phyloP scores from a whole-genome alignment of 2,329 filamentous ascomycete species.

The Seiridium cupressi region DNA sequence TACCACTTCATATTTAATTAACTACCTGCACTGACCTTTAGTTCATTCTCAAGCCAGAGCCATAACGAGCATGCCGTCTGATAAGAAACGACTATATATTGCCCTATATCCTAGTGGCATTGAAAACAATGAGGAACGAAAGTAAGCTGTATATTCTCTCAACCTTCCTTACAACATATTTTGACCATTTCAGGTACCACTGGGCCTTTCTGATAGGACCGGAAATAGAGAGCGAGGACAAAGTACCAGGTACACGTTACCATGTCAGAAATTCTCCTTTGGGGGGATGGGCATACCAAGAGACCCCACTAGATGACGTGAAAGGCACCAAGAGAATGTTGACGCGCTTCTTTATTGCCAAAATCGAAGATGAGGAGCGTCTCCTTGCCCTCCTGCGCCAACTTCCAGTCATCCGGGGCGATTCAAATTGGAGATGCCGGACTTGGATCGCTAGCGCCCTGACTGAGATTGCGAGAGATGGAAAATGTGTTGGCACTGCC shows the following conservation, averaged over 20 bases:
- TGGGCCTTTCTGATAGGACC: slow-evolving; percentile 29
- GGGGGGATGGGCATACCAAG: slow-evolving; percentile 24
- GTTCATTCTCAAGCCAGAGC: too few species aligned
- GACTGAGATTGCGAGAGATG: slow-evolving; percentile 28
- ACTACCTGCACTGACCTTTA: too few species aligned
- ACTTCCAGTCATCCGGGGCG: slow-evolving; percentile 29
- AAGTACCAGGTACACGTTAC: slow-evolving; percentile 26
- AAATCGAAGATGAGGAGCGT: slow-evolving; percentile 31
- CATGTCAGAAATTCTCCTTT: slow-evolving; percentile 26
- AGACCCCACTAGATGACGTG: slow-evolving; percentile 16
- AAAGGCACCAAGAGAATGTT: slow-evolving; percentile 27
- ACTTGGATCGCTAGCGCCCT: slow-evolving; percentile 36
- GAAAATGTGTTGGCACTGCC: slow-evolving; percentile 34
- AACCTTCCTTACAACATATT: background rate
- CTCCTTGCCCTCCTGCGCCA: slow-evolving; percentile 29
- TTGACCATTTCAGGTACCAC: slow-evolving; percentile 22
- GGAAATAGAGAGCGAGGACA: slow-evolving; percentile 20
- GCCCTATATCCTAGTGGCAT: slow-evolving; percentile 28
- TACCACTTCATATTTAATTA: too few species aligned
- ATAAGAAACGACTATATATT: slow-evolving; percentile 30
- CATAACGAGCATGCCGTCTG: slow-evolving; percentile 3
- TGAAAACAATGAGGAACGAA: slow-evolving; percentile 19
- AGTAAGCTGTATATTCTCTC: slow-evolving; percentile 13
- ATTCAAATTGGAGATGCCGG: slow-evolving; percentile 37
- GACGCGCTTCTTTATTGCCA: slow-evolving; percentile 35